Evolutionary conservation across 805 yeast genomes (phyloP), one percentile per base, ranked within the genome.

Genomic region (Tetrapisispora namnaoensis): DNA sequence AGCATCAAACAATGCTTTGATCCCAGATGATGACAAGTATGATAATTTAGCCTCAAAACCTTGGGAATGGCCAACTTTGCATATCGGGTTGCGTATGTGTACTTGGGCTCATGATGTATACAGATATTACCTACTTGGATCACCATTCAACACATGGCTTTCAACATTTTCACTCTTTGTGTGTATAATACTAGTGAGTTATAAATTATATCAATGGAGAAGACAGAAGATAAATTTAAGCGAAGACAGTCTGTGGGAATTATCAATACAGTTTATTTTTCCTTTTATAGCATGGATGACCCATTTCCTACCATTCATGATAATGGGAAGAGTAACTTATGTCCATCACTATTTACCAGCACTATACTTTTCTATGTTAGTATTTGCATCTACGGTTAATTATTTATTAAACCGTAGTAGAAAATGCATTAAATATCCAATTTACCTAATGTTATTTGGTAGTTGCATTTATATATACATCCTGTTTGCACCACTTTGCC

Each of bases 281-380:
- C 96, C 98, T 24, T 83, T 90, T 70, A 61, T 86, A 39, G 95
- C 96, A 11, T 91, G 97, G 97, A 74, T 80, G 40, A 73, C 88
- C 59, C 97, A 91, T 68, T 91, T 74, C 68, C 62, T 86, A 60
- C 98, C 99, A 34, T 91, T 91, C 69, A 78, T 84, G 32, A 69
- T 88, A 51, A 91, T 91, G 99, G 89, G 95, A 13, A 85, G 99
- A 73, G 97, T 93, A 49, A 89, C 95, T 2, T 91, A 93, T 65
- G 93, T 91, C 34, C 99, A 91, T 69, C 99, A 91, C 67, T 91
- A 91, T 68, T 78, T 89, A 56, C 99, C 99, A 14, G 96, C 98
- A 1, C 75, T 90, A 54, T 91, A 86, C 70, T 91, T 91, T 71
- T 98, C 98, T 45, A 83, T 89, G 72, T 71, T 90, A 54, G 82